Evolutionary conservation across 371 early-diverging fungal species (phyloP).

Genomic region (Actinomortierella wolfii): DNA sequence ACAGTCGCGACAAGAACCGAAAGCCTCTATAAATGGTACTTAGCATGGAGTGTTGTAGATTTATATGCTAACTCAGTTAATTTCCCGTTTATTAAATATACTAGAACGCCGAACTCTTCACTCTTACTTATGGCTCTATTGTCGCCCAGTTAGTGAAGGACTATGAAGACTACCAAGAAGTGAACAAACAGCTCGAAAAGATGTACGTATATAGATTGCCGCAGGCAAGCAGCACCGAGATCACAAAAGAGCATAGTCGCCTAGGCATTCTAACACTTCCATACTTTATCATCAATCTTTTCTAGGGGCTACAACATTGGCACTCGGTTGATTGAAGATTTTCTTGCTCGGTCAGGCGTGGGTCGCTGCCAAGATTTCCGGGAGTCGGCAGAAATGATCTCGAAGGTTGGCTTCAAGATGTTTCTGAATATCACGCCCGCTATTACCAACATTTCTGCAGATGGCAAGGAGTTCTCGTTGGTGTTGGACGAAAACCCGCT

Average conservation of each 20-base stretch:
- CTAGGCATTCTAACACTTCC: neutral
- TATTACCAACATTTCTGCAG: conserved; percentile 80
- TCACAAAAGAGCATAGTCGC: conserved; percentile 2
- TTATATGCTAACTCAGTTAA: neutral
- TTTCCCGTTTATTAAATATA: neutral
- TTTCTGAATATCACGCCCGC: conserved; percentile 90
- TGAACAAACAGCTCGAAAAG: conserved; percentile 96
- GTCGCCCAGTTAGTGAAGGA: conserved; percentile 96
- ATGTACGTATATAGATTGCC: conserved; percentile 63
- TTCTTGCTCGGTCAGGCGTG: conserved; percentile 84
- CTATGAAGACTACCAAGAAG: conserved; percentile 89
- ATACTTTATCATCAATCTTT: neutral
- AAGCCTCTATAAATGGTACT: conserved; percentile 1
- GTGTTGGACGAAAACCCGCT: conserved; percentile 94
- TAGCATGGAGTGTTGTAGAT: neutral
- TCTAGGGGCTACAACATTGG: conserved; percentile 97
- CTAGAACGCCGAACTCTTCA: conserved; percentile 95
- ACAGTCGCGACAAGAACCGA: neutral
- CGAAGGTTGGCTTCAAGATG: conserved; percentile 96
- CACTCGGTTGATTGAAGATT: conserved; percentile 93
- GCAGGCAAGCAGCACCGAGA: neutral
- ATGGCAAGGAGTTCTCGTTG: conserved; percentile 87
- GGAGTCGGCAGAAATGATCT: conserved; percentile 91
- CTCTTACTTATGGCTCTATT: conserved; percentile 95
- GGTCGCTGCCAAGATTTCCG: conserved; percentile 88